Percentiles rank a stretch among this genome's conserved stretches.
Conservation (phyloP, 495 filamentous ascomycete species). For the Aspergillus funiculosus region DNA sequence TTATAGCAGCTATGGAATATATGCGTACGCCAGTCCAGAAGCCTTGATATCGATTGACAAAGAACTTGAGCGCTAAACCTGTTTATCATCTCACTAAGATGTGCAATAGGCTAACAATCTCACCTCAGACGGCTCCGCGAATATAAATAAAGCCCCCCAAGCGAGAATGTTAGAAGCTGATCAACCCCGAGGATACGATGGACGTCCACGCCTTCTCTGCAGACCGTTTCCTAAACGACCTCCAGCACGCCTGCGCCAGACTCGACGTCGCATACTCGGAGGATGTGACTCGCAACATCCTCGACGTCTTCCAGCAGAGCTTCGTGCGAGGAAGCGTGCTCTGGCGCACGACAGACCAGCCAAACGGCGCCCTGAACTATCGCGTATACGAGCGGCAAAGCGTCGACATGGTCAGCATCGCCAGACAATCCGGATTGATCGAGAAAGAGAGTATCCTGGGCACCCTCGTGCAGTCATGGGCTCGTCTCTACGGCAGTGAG, state of each 20-base stretch:
- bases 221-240: not conserved
- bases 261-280: not conserved
- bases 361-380: not conserved
- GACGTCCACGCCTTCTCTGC: no score
- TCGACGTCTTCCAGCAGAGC: not conserved
- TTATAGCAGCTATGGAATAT: no score
- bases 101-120: no score
- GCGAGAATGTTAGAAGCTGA: no score
- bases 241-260: not conserved
- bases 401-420: not conserved
- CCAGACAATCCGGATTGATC: not conserved
- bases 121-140: no score
- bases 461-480: not conserved
- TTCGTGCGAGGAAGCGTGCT: not conserved
- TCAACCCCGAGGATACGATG: no score
- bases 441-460: not conserved
- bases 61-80: no score
- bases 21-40: no score
- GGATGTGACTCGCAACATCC: not conserved
- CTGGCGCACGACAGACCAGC: not conserved
- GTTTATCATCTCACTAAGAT: no score
- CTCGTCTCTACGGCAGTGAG: not conserved
- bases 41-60: no score
- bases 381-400: not conserved
- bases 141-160: no score